Conservation (phyloP, 2,329 filamentous ascomycete genomes). For the Talaromyces sp. region DNA sequence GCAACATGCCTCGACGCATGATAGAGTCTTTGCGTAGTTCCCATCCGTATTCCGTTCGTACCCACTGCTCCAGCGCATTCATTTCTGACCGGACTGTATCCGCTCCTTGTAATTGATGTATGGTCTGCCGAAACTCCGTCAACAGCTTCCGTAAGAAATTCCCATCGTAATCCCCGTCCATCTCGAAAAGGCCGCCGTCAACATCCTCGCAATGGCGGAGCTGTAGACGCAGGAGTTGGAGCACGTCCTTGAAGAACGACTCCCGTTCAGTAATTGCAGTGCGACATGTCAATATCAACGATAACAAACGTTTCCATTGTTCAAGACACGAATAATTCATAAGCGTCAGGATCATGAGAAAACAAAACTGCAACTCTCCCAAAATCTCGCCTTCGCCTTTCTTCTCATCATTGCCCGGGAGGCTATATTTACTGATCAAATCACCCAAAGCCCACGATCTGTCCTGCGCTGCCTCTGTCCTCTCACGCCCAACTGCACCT, state of each 20-base stretch:
- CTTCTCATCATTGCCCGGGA: conserved; percentile 21
- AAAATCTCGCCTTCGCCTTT: conserved; percentile 43
- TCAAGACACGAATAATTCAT: conserved; percentile 65
- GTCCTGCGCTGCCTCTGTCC: conserved; percentile 61
- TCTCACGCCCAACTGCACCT: conserved; percentile 59
- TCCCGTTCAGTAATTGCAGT: conserved; percentile 49
- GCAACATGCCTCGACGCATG: conserved; percentile 56
- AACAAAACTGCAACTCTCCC: conserved; percentile 61
- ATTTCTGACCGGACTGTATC: conserved; percentile 39
- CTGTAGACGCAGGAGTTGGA: conserved; percentile 52
- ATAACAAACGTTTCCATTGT: conserved; percentile 61
- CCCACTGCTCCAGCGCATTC: conserved; percentile 53
- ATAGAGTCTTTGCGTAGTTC: conserved; percentile 52
- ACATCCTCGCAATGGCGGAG: conserved; percentile 56
- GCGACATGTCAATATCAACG: conserved; percentile 56
- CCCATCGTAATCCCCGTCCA: conserved; percentile 51
- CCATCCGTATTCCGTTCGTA: conserved; percentile 57
- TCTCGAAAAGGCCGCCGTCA: conserved; percentile 60
- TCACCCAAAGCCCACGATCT: conserved; percentile 60
- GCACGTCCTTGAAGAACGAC: conserved; percentile 51
- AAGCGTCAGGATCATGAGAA: conserved; percentile 60
- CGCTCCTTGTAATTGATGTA: conserved; percentile 37
- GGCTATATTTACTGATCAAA: conserved; percentile 42
- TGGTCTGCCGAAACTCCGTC: conserved; percentile 48
- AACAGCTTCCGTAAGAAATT: conserved; percentile 53